phyloP scores from a whole-genome alignment of 345 rosid genomes.

The Litchi chinensis region DNA sequence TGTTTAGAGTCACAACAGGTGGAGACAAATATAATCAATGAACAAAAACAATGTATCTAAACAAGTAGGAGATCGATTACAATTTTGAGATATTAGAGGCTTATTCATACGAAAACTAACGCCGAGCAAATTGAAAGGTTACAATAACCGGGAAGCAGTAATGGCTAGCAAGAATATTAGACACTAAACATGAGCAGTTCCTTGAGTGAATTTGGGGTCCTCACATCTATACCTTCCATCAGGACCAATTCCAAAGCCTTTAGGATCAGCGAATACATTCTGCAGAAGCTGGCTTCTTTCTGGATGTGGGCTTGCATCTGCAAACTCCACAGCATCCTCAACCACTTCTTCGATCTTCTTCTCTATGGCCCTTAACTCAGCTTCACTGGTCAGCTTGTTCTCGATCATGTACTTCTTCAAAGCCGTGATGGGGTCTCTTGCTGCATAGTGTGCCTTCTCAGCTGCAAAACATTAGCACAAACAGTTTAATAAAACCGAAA shows the following conservation, averaged over 20 bases:
- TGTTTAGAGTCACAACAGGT: neutral
- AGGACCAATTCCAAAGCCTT: slow-evolving; percentile 58
- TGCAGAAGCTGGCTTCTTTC: slow-evolving; percentile 53
- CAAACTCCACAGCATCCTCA: slow-evolving; percentile 62
- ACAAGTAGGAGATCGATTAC: neutral
- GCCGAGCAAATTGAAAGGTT: neutral
- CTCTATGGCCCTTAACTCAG: slow-evolving; percentile 50
- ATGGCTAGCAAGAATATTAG: neutral
- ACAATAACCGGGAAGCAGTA: neutral
- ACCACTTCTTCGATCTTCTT: slow-evolving; percentile 56
- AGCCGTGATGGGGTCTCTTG: slow-evolving; percentile 55
- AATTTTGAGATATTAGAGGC: neutral
- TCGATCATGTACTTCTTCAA: slow-evolving; percentile 52
- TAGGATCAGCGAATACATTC: slow-evolving; percentile 61
- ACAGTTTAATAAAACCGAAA: neutral
- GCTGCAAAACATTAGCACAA: slow-evolving; percentile 34
- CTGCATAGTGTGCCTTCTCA: slow-evolving; percentile 56
- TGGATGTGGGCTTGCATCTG: slow-evolving; percentile 55
- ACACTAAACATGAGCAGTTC: slow-evolving; percentile 51
- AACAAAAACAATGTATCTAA: neutral
- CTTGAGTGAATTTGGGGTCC: slow-evolving; percentile 60
- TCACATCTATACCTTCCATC: slow-evolving; percentile 57
- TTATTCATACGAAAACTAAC: neutral
- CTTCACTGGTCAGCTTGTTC: slow-evolving; percentile 49
- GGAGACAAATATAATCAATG: neutral